These are phyloP conservation scores for Galium porrigens DNA, from an alignment of 305 asterid genomes.

Conservation along the genomic window DNA sequence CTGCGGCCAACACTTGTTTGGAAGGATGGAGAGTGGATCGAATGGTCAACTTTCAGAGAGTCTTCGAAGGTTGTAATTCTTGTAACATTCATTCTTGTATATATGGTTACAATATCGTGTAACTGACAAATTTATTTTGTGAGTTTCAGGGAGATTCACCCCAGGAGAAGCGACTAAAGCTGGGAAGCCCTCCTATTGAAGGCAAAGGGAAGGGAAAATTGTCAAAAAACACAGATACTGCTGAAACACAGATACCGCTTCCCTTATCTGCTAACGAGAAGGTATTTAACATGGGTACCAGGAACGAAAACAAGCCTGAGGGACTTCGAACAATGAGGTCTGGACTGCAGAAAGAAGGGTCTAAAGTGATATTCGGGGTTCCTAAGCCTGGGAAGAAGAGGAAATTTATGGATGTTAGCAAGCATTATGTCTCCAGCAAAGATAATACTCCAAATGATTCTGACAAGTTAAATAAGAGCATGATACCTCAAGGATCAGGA, in stretches of 20 bases:
- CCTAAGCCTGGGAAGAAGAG: constrained; percentile 91
- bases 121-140: constrained; percentile 10
- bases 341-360: constrained; percentile 64
- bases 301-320: constrained; percentile 43
- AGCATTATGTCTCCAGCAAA: constrained; percentile 61
- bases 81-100: neutral
- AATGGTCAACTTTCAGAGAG: constrained; percentile 40
- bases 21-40: constrained; percentile 82
- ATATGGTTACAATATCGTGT: neutral
- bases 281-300: constrained; percentile 46
- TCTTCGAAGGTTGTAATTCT: constrained; percentile 40
- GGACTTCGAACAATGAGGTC: constrained; percentile 45
- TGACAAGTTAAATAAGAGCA: constrained; percentile 37
- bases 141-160: constrained; percentile 74
- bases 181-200: constrained; percentile 35
- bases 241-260: constrained; percentile 31
- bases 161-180: constrained; percentile 53
- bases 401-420: constrained; percentile 94
- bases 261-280: constrained; percentile 51
- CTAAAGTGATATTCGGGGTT: constrained; percentile 71
- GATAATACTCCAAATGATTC: constrained; percentile 39
- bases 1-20: constrained; percentile 73
- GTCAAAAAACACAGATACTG: constrained; percentile 27
- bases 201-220: constrained; percentile 36
- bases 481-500: constrained; percentile 52